These are phyloP conservation scores for Cymbopogon citratus DNA, from an alignment of 176 grass and related monocot genomes.

Conservation along the genomic window DNA sequence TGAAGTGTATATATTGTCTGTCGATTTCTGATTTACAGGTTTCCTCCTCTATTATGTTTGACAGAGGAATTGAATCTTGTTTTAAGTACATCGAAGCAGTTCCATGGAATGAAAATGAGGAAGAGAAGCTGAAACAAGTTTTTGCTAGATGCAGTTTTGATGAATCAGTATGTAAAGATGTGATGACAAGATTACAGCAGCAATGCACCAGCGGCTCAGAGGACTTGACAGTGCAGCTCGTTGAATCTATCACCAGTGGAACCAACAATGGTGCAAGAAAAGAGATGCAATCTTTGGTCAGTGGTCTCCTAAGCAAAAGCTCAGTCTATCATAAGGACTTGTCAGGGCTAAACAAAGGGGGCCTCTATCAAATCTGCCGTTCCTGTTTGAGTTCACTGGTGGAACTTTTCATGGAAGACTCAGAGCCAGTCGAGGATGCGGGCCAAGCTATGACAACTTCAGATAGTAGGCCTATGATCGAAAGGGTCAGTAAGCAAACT, in stretches of 20 bases:
- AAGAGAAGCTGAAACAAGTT: slow-evolving; percentile 71
- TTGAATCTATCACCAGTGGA: slow-evolving; percentile 60
- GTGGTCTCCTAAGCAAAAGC: slow-evolving; percentile 76
- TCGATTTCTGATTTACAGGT: slow-evolving; percentile 51
- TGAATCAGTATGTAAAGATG: slow-evolving; percentile 47
- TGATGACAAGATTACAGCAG: slow-evolving; percentile 57
- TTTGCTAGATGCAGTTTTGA: slow-evolving; percentile 57
- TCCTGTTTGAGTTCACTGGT: slow-evolving; percentile 57
- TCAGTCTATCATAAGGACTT: slow-evolving; percentile 86
- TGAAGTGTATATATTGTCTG: background rate
- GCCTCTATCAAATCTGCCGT: slow-evolving; percentile 57
- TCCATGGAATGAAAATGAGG: slow-evolving; percentile 83
- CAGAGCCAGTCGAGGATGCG: background rate
- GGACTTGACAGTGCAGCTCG: slow-evolving; percentile 54
- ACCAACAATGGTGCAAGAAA: slow-evolving; percentile 62
- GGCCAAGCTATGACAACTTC: background rate
- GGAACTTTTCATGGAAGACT: slow-evolving; percentile 52
- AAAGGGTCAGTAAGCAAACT: slow-evolving; percentile 61
- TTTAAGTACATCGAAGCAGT: slow-evolving; percentile 77
- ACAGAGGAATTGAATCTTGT: slow-evolving; percentile 75
- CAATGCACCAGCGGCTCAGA: slow-evolving; percentile 27
- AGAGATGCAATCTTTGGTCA: slow-evolving; percentile 85
- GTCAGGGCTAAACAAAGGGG: slow-evolving; percentile 52
- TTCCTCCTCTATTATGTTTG: slow-evolving; percentile 64
- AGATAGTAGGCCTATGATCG: slow-evolving; percentile 50